Base-by-base conservation (phyloP, 2,329 filamentous ascomycete species). In the Verticillium dahliae region DNA sequence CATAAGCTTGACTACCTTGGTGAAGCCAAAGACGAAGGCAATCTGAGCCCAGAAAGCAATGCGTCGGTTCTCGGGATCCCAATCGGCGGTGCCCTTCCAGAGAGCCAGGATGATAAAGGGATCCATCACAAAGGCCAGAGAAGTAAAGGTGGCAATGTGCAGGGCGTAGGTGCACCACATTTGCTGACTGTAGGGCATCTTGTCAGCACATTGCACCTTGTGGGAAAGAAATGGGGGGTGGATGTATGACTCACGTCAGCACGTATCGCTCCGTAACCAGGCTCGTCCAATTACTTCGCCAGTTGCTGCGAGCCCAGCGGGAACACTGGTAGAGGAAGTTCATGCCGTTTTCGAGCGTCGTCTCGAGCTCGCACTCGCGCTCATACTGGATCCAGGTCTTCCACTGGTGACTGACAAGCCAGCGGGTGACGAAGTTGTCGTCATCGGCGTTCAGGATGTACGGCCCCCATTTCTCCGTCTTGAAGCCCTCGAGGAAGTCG, bases 391-490 rank as follows among this genome's bases (percentile, higher is more conserved):
- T 90, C 82, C 91, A 94, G 27, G 93, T 97, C 78, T 96, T 92
- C 91, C 92, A 96, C 67, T 89, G 85, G 78, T 97, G 90, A 66
- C 87, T 90, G 68, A 97, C 93, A 70, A 98, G 84, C 94, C 94
- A 98, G 62, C 94, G 88, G 6, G 94, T 97, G 69, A 98, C 91
- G 78, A 97, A 98, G 78, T 98, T 98, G 81, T 98, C 94, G 74
- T 98, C 94, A 75, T 98, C 94, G 33, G 94, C 92, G 72, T 97
- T 97, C 64, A 98, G 83, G 70, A 93, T 93, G 77, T 90, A 96
- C 69, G 89, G 87, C 57, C 89, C 85, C 91, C 91, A 97, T 68
- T 89, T 90, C 78, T 98, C 94, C 61, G 93, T 92, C 67, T 91
- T 93, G 80, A 98, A 97, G 56, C 89, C 91, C 66, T 93, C 85